Base-by-base conservation (phyloP, 73 alveolate genomes). In the Paramecium pentaurelia region DNA sequence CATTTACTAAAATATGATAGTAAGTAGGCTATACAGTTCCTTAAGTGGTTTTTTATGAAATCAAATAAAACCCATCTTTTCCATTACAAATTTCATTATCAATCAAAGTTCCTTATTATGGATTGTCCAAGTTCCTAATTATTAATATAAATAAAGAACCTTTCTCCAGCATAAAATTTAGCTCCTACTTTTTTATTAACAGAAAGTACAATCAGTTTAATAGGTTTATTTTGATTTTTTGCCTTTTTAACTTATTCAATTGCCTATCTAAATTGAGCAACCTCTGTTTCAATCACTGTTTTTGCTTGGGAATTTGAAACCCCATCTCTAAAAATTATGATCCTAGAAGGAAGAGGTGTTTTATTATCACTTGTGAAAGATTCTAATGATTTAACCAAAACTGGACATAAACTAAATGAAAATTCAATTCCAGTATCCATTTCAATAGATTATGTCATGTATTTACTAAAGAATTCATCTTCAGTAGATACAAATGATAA, bases 1-100 rank as follows among this genome's bases (percentile, higher is more conserved):
- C 93, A 90, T 97, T 97, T 77, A 92, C 89, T 68, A 97, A 45
- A 54, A 97, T 96, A 85, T 95, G 86, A 93, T 96, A 98, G 86
- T 98, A 98, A 60, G 98, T 98, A 28, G 99, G 99, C 12, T 98
- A 87, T 14, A 97, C 97, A 51, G 98, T 93, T 11, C 99, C 99
- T 94, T 95, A 86, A 71, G 95, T 97, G 14, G 99, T 99, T 92
- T 96, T 95, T 36, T 96, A 97, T 14, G 99, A 94, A 59, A 97
- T 97, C 86, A 98, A 89, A 96, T 96, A 98, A 94, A 98, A 98
- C 91, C 97, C 99, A 93, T 93, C 95, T 16, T 94, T 92, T 38
- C 95, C 98, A 40, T 95, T 90, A 59, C 97, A 95, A 45, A 97
- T 97, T 38, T 95, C 97, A 38, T 93, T 86, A 51, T 97, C 99